Percentiles rank a stretch among this genome's conserved stretches.
phyloP scores from a whole-genome alignment of 805 yeast genomes.

The Grigorovia transvaalensis region DNA sequence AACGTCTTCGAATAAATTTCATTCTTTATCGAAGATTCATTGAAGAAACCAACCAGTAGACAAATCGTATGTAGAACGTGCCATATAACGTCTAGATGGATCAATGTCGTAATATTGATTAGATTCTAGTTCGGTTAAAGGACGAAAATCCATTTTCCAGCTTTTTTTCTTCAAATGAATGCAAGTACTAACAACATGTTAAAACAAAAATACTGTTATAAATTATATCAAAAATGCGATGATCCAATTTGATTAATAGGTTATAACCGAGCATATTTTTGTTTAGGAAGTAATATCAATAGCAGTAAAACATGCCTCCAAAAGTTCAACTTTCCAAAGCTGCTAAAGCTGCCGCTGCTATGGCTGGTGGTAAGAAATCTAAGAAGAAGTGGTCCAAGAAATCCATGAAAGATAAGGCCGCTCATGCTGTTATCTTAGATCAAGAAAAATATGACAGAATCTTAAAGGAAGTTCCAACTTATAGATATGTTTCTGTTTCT shows the following conservation, averaged over 20 bases:
- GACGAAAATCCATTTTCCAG: no score
- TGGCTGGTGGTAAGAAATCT: constrained; percentile 99
- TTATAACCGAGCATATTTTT: background rate
- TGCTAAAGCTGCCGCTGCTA: constrained; percentile 99
- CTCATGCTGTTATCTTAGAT: constrained; percentile 93
- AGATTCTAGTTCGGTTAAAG: no score
- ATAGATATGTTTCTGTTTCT: constrained; percentile 96
- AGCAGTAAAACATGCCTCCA: constrained; percentile 73
- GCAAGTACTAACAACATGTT: no score
- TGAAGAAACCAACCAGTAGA: background rate
- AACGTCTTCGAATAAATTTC: no score
- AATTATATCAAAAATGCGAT: no score
- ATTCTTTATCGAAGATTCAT: background rate
- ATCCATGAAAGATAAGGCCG: constrained; percentile 99
- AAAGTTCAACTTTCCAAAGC: constrained; percentile 98
- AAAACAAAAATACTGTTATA: no score
- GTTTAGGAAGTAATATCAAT: background rate
- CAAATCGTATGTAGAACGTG: background rate
- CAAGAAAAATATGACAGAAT: constrained; percentile 99
- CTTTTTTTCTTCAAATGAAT: no score
- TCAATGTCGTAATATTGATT: no score
- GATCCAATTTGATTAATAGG: no score
- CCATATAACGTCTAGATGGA: background rate
- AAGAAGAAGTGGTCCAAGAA: constrained; percentile 99
- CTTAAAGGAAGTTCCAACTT: constrained; percentile 97